These are phyloP conservation scores for Lichtheimia hyalospora DNA, from an alignment of 371 early-diverging fungal species.

Conservation along the genomic window DNA sequence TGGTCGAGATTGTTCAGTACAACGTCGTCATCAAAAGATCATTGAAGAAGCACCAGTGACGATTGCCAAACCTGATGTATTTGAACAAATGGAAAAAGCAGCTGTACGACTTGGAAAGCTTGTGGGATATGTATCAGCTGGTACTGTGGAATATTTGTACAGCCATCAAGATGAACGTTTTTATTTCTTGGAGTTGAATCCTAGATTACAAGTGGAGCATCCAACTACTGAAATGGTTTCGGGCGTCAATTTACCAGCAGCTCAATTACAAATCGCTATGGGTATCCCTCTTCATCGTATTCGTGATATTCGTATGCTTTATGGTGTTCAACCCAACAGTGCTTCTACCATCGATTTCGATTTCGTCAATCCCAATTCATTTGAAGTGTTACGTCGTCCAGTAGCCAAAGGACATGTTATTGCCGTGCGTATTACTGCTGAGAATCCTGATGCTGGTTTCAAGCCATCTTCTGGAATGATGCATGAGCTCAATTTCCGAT, in stretches of 20 bases:
- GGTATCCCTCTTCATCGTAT: conserved; percentile 94
- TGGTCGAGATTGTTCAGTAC: conserved; percentile 98
- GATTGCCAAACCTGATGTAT: conserved; percentile 81
- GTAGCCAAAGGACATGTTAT: conserved; percentile 96
- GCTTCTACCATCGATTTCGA: conserved; percentile 92
- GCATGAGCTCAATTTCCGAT: conserved; percentile 93
- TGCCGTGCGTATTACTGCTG: conserved; percentile 98
- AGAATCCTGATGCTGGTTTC: conserved; percentile 99
- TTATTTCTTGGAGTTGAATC: conserved; percentile 98
- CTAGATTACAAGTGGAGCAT: conserved; percentile 99
- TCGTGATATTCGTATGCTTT: conserved; percentile 94
- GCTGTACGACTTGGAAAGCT: conserved; percentile 92
- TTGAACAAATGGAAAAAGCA: conserved; percentile 92
- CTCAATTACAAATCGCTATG: conserved; percentile 97
- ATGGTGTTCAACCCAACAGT: conserved; percentile 83
- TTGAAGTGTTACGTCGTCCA: conserved; percentile 86
- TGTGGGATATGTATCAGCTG: conserved; percentile 95
- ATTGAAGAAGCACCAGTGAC: conserved; percentile 97
- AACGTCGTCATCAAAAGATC: conserved; percentile 97
- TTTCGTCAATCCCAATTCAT: conserved; percentile 71
- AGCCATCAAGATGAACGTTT: conserved; percentile 81
- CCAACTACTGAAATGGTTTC: conserved; percentile 99
- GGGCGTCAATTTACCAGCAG: conserved; percentile 96
- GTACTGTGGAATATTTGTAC: conserved; percentile 98
- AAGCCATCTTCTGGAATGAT: conserved; percentile 96